These are phyloP conservation scores for Dorcoceras hygrometricum DNA, from an alignment of 257 asterid genomes.

Conservation along the genomic window DNA sequence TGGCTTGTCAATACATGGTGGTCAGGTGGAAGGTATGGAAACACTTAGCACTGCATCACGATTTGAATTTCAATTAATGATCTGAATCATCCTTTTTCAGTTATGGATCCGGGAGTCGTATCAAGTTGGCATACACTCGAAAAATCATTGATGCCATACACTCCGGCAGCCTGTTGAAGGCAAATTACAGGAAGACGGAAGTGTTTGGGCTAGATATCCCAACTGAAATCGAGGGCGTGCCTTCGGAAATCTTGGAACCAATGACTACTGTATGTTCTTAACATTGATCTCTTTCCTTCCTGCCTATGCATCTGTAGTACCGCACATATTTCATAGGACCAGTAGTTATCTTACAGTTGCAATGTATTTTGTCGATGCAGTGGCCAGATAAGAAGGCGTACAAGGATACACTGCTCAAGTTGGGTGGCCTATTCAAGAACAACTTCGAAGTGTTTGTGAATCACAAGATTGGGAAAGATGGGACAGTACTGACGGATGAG, in stretches of 20 bases:
- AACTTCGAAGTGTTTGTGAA: slow-evolving; percentile 69
- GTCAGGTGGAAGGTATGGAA: slow-evolving; percentile 93
- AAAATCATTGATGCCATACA: slow-evolving; percentile 93
- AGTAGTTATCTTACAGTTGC: neutral
- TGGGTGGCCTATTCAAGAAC: slow-evolving; percentile 85
- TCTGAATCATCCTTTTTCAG: slow-evolving; percentile 26
- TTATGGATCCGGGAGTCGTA: slow-evolving; percentile 82
- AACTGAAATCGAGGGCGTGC: slow-evolving; percentile 74
- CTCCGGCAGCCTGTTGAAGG: slow-evolving; percentile 74
- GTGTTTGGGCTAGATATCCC: slow-evolving; percentile 92
- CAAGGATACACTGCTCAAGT: too few species aligned
- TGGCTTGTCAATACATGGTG: slow-evolving; percentile 99
- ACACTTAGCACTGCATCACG: neutral
- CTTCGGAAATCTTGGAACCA: slow-evolving; percentile 84
- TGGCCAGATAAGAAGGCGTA: slow-evolving; percentile 86
- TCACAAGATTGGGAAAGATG: slow-evolving; percentile 63
- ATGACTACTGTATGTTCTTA: slow-evolving; percentile 66
- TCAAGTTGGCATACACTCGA: slow-evolving; percentile 81
- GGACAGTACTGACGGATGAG: slow-evolving; percentile 57
- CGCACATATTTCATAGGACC: too few species aligned
- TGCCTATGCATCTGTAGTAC: neutral
- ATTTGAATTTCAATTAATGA: neutral
- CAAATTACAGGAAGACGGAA: slow-evolving; percentile 55
- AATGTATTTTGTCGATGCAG: slow-evolving; percentile 37
- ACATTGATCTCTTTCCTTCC: neutral